A percentile compares a stretch with the other conserved stretches of the same genome.
Conservation (phyloP, 2,329 filamentous ascomycete genomes). For the Akanthomyces dipterigenus region DNA sequence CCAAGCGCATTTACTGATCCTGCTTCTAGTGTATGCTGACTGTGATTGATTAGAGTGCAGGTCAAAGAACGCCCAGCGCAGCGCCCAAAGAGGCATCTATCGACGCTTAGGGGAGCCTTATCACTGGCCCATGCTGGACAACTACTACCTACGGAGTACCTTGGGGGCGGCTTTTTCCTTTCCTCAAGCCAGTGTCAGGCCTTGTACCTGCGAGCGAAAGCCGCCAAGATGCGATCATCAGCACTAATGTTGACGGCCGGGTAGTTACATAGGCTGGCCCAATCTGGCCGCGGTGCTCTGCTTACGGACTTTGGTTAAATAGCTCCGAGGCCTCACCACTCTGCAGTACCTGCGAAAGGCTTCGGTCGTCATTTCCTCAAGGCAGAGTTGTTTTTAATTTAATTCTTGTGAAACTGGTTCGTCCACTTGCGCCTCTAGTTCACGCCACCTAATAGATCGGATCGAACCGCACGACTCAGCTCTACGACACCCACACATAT, state of each 20-base stretch:
- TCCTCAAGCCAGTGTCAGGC: neutral
- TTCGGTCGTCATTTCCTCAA: neutral
- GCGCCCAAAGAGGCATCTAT: neutral
- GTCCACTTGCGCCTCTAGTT: neutral
- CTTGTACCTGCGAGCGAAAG: neutral
- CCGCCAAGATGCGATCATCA: slow-evolving; percentile 6
- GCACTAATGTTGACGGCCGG: neutral
- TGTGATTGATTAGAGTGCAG: neutral
- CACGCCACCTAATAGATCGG: neutral
- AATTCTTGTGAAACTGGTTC: neutral
- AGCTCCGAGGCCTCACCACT: neutral
- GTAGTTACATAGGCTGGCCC: neutral
- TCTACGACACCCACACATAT: neutral
- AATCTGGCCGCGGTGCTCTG: neutral
- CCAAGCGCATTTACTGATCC: no score
- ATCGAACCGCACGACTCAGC: neutral
- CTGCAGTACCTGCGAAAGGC: neutral
- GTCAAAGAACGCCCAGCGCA: neutral
- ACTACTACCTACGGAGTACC: neutral
- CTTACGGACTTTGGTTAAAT: neutral
- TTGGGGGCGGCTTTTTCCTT: neutral
- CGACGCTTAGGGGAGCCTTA: neutral
- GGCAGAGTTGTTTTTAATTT: neutral
- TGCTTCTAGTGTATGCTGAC: neutral
- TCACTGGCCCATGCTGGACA: neutral